Conservation (phyloP, 2,329 filamentous ascomycete species). For the Phoma sp. region DNA sequence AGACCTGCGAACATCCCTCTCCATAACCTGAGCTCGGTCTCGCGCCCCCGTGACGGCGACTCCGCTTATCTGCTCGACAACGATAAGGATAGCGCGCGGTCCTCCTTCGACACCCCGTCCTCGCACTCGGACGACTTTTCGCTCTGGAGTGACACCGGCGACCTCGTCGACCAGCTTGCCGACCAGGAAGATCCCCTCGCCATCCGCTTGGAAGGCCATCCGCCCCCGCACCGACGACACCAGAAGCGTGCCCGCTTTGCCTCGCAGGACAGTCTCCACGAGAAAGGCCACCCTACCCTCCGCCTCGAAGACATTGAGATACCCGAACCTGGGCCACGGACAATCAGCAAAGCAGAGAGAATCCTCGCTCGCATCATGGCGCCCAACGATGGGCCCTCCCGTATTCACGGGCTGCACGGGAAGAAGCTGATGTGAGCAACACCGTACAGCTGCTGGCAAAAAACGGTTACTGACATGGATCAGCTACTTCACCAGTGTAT, state of each 20-base stretch:
- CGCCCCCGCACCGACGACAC: constrained; percentile 56
- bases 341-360: constrained; percentile 71
- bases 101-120: constrained; percentile 63
- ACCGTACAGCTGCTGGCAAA: not conserved
- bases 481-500: constrained; percentile 94
- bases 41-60: constrained; percentile 50
- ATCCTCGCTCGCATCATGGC: constrained; percentile 86
- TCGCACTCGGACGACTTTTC: constrained; percentile 74
- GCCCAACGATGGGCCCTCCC: constrained; percentile 70
- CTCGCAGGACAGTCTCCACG: constrained; percentile 53
- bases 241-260: constrained; percentile 76
- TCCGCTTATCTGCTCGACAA: constrained; percentile 50
- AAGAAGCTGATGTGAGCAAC: constrained; percentile 83
- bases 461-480: constrained; percentile 21
- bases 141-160: constrained; percentile 92
- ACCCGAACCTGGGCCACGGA: constrained; percentile 70
- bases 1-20: constrained; percentile 89
- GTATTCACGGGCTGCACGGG: constrained; percentile 91
- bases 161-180: constrained; percentile 89
- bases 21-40: constrained; percentile 69
- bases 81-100: constrained; percentile 60
- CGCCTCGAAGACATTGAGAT: constrained; percentile 81
- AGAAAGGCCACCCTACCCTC: constrained; percentile 54
- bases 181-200: constrained; percentile 83
- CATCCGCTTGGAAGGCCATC: constrained; percentile 71